Percentiles rank a stretch among this genome's conserved stretches.
Evolutionary conservation across 1,284 basidiomycete species (phyloP).

Genomic region (Coniferiporia sulphurascens): DNA sequence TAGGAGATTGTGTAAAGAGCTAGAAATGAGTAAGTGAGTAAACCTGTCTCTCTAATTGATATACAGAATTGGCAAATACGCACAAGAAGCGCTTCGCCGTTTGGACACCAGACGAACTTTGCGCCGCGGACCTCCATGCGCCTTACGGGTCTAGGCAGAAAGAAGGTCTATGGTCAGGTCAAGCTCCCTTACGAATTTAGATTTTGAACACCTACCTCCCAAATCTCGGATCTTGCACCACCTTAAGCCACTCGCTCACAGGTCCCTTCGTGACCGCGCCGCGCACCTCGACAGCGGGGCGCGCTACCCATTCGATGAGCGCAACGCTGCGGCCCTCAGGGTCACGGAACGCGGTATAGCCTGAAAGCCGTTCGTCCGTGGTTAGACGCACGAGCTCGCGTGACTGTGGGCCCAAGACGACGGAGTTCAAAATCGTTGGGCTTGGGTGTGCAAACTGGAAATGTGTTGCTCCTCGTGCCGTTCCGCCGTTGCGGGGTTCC

Average conservation of each 20-base stretch:
- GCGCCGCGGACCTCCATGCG: slow-evolving; percentile 38
- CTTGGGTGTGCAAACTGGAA: slow-evolving; percentile 49
- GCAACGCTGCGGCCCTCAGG: slow-evolving; percentile 44
- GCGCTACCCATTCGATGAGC: slow-evolving; percentile 49
- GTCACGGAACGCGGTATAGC: slow-evolving; percentile 52
- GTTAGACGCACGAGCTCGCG: slow-evolving; percentile 34
- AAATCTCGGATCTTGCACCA: slow-evolving; percentile 37
- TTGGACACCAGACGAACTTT: slow-evolving; percentile 40
- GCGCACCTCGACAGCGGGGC: slow-evolving; percentile 52
- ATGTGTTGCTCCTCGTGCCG: slow-evolving; percentile 31
- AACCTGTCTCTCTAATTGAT: neutral
- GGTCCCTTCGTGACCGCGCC: slow-evolving; percentile 43
- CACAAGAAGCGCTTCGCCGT: slow-evolving; percentile 38
- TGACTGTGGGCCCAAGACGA: slow-evolving; percentile 42
- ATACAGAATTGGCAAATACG: slow-evolving; percentile 23
- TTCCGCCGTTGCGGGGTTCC: slow-evolving; percentile 27
- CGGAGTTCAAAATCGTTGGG: slow-evolving; percentile 49
- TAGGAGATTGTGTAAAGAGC: slow-evolving; percentile 16
- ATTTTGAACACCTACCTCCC: slow-evolving; percentile 36
- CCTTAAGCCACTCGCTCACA: slow-evolving; percentile 49
- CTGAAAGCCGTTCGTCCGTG: slow-evolving; percentile 45
- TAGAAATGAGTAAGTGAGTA: neutral
- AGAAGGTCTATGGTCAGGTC: neutral
- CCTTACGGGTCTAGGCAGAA: slow-evolving; percentile 26
- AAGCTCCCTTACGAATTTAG: neutral